Base-by-base conservation (phyloP, 2,329 filamentous ascomycete genomes). In the Diaporthe nobilis region DNA sequence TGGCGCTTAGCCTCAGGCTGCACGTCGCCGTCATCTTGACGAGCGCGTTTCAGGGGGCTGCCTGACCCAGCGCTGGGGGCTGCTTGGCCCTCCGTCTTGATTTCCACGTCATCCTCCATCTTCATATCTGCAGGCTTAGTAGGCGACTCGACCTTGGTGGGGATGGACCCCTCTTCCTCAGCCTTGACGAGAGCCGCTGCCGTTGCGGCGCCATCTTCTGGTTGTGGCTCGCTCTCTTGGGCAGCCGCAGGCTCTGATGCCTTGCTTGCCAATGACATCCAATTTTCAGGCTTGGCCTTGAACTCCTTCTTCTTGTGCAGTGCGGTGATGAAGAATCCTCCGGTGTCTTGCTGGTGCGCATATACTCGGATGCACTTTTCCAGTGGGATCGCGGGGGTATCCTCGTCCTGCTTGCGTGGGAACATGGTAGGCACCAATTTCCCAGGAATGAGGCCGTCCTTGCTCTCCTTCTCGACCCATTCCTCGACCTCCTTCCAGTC, bases 271-370 rank as follows among this genome's bases (percentile, higher is more conserved):
- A 49, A 10, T 13, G 71, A 75, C 81, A 89, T 90, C 73, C 85
- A 87, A 6, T 90, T 89, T 84, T 97, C 94, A 31, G 92, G 92
- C 83, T 90, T 94, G 12, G 92, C 93, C 82, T 90, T 94, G 83
- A 98, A 95, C 79, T 98, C 97, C 37, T 91, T 90, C 83, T 93
- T 93, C 89, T 99, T 99, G 87, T 98, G 94, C 25, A 99, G 86
- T 0, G 98, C 96, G 0, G 95, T 94, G 82, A 99, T 98, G 87
- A 99, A 99, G 89, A 99, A 99, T 31, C 94, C 96, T 74, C 97
- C 97, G 4, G 97, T 99, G 81, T 99, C 95, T 85, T 99, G 97
- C 82, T 95, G 90, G 84, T 99, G 97, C 47, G 96, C 94, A 83
- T 98, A 99, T 9, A 99, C 92, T 77, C 97, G 91, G 90, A 98